Percentiles rank a stretch among this genome's conserved stretches.
Evolutionary conservation across 768 basidiomycete genomes (phyloP).

Genomic region (Serendipita sp.): DNA sequence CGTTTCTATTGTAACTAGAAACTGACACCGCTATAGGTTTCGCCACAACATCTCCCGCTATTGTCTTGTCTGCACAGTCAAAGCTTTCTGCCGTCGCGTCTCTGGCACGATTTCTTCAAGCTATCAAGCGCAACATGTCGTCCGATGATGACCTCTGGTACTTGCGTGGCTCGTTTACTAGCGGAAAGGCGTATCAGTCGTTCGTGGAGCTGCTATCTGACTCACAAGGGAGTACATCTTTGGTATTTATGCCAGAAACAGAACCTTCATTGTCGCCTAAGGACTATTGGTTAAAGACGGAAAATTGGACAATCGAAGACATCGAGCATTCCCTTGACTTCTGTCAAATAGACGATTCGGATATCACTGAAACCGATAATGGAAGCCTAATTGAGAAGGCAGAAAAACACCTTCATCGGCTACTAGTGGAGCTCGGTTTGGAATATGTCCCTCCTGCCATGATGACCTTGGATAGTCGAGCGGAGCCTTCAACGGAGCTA

Average conservation of each 20-base stretch:
- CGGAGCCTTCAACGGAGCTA: too few relatives aligned
- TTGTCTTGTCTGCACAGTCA: slow-evolving; percentile 39
- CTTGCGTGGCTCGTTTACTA: slow-evolving; percentile 39
- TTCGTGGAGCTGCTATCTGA: slow-evolving; percentile 33
- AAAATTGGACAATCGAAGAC: neutral
- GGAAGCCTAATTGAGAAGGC: neutral
- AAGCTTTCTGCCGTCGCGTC: slow-evolving; percentile 64
- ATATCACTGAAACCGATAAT: neutral
- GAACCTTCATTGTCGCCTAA: too few relatives aligned
- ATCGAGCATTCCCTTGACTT: neutral
- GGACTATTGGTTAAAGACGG: neutral
- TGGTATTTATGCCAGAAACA: neutral
- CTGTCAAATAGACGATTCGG: neutral
- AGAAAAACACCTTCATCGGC: neutral
- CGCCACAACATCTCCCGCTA: slow-evolving; percentile 24
- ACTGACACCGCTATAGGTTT: slow-evolving; percentile 14
- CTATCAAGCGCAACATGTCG: slow-evolving; percentile 22
- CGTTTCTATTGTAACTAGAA: neutral
- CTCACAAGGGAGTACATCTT: neutral
- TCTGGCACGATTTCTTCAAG: slow-evolving; percentile 46
- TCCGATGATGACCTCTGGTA: slow-evolving; percentile 32
- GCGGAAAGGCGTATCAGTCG: slow-evolving; percentile 29
- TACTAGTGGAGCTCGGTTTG: neutral
- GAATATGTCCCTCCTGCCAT: neutral
- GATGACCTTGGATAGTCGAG: too few relatives aligned